Base-by-base conservation (phyloP, 1,139 yeast species). In the Suhomyces bokatorum region DNA sequence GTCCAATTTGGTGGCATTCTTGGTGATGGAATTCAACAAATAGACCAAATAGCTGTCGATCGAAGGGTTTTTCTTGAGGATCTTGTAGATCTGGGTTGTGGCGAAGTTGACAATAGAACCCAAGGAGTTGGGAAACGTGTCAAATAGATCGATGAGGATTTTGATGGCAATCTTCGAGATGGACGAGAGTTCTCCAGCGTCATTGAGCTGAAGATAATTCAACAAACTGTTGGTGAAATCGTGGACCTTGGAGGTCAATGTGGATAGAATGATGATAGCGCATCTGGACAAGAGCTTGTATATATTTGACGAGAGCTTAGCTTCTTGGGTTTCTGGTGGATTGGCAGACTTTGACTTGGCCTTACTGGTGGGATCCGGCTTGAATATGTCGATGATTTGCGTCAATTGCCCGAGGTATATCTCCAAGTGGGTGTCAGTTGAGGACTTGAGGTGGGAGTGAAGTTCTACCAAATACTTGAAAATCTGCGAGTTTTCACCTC, bases 221-320 rank as follows among this genome's bases (percentile, higher is more conserved):
- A 73, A 59, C 24, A 72, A 60, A 17, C 55, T 60, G 50, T 73
- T 73, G 40, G 75, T 67, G 28, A 68, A 58, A 47, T 74, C 78
- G 52, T 67, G 69, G 4, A 65, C 59, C 45, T 70, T 71, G n/a
- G 66, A 64, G 1, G 77, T 67, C 16, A 69, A 52, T 20, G 64
- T 57, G 9, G 59, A 56, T 37, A 73, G 60, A 2, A 69, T 63
- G 37, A 61, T 22, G 4, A 63, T 57, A 37, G 67, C 50, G 43
- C 63, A 66, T 37, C 66, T 53, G 1, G 78, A 66, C 5, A 69
- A 51, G 15, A 73, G 51, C 35, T 65, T 63, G 52, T 59, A 63
- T 28, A 66, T 38, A 48, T 66, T 66, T 16, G 53, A 43, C 1
- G 73, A 66, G 26, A 51, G 22, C 24, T 47, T 44, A 1, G 43